Evolutionary conservation across 78 protist species (phyloP).

Genomic region (Blattamonas nauphoetae): DNA sequence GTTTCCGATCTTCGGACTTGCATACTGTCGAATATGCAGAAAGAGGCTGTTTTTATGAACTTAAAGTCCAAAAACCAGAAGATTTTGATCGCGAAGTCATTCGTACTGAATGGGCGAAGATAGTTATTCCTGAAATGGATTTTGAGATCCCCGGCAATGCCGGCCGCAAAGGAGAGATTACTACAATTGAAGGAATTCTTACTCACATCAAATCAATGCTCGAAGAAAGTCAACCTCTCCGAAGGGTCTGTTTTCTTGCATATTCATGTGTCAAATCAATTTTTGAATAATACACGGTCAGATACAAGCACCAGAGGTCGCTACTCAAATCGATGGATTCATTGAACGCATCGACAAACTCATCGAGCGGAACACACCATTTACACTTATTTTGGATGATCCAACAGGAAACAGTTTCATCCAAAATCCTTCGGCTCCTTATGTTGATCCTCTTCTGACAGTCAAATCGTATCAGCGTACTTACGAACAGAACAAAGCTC

Average conservation of each 20-base stretch:
- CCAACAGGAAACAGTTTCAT: conserved; percentile 68
- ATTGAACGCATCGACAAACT: conserved; percentile 14
- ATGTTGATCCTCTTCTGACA: conserved; percentile 58
- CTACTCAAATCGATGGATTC: conserved; percentile 36
- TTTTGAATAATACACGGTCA: no score
- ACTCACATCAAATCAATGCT: conserved; percentile 15
- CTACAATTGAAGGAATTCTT: conserved; percentile 63
- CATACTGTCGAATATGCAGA: conserved; percentile 36
- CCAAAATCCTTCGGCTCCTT: conserved; percentile 59
- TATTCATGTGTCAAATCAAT: no score
- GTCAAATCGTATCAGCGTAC: conserved; percentile 38
- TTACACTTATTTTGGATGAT: conserved; percentile 64
- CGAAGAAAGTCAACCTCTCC: neutral
- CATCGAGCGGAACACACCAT: conserved; percentile 29
- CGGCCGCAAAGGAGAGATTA: conserved; percentile 50
- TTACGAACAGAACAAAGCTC: conserved; percentile 28
- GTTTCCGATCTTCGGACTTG: conserved; percentile 42
- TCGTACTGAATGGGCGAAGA: conserved; percentile 56
- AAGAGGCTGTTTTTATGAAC: neutral
- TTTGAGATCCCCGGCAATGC: conserved; percentile 61
- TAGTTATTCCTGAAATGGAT: conserved; percentile 69
- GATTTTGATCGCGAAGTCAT: conserved; percentile 69
- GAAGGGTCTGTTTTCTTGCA: neutral
- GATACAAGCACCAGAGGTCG: conserved; percentile 34
- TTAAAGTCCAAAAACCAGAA: neutral